Conservation (phyloP, 2,329 filamentous ascomycete genomes). For the Orbilia brochopaga region DNA sequence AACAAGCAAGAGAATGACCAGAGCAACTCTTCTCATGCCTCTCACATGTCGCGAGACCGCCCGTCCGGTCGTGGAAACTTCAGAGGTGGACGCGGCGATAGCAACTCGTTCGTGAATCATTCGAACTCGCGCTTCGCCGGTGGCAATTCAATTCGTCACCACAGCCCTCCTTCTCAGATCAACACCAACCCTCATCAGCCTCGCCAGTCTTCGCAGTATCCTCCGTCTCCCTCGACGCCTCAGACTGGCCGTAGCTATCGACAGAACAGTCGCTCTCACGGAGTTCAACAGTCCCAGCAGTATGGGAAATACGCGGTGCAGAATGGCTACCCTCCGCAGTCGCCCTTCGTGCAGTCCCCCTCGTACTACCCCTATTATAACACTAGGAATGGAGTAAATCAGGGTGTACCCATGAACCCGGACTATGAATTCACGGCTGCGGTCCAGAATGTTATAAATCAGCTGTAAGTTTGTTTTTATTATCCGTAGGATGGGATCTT, state of each 20-base stretch:
- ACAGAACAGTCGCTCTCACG: slow-evolving; percentile 36
- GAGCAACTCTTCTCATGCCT: slow-evolving; percentile 18
- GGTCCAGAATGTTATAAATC: slow-evolving; percentile 51
- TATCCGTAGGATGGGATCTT: background rate
- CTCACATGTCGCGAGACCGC: slow-evolving; percentile 34
- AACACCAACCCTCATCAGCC: slow-evolving; percentile 40
- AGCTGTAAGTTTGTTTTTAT: slow-evolving; percentile 52
- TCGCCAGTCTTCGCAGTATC: slow-evolving; percentile 46
- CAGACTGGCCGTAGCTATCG: slow-evolving; percentile 44
- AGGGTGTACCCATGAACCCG: slow-evolving; percentile 50
- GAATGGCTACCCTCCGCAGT: slow-evolving; percentile 44
- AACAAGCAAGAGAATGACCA: slow-evolving; percentile 40
- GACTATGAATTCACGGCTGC: slow-evolving; percentile 52
- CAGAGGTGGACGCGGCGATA: slow-evolving; percentile 50
- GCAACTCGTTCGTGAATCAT: slow-evolving; percentile 44
- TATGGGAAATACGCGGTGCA: slow-evolving; percentile 44
- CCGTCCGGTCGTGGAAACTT: slow-evolving; percentile 49
- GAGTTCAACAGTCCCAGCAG: slow-evolving; percentile 38
- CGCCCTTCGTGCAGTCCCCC: slow-evolving; percentile 41
- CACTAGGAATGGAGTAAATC: slow-evolving; percentile 31
- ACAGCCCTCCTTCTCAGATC: slow-evolving; percentile 48
- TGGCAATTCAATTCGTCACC: slow-evolving; percentile 46
- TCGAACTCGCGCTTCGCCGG: slow-evolving; percentile 32
- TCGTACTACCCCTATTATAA: slow-evolving; percentile 47
- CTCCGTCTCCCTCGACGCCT: slow-evolving; percentile 44